Evolutionary conservation across 1,284 basidiomycete species (phyloP).

Genomic region (Sanghuangporus baumii): DNA sequence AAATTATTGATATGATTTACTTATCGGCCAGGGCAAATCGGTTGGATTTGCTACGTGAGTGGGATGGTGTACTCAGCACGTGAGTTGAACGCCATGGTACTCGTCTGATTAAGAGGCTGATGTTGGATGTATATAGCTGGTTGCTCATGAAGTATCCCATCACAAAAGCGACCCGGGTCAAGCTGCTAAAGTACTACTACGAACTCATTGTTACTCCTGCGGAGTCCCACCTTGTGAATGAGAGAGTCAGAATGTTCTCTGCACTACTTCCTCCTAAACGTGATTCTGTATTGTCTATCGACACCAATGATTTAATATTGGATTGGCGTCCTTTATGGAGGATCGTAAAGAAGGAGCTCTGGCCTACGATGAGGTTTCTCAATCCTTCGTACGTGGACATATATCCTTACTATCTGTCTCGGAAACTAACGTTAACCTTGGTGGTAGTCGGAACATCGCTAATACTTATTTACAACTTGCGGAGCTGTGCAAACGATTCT

Average conservation of each 20-base stretch:
- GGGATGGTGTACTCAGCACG: slow-evolving; percentile 73
- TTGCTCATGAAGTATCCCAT: slow-evolving; percentile 79
- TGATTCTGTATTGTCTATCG: slow-evolving; percentile 43
- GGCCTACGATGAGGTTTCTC: slow-evolving; percentile 58
- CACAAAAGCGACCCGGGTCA: slow-evolving; percentile 65
- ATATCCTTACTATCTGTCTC: background rate
- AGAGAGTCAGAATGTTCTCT: slow-evolving; percentile 70
- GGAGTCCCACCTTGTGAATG: slow-evolving; percentile 63
- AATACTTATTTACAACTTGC: slow-evolving; percentile 70
- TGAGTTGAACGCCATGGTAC: slow-evolving; percentile 28
- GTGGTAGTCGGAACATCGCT: slow-evolving; percentile 52
- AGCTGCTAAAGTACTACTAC: slow-evolving; percentile 77
- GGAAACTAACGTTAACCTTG: background rate
- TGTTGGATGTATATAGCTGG: slow-evolving; percentile 49
- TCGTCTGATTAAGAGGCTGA: background rate
- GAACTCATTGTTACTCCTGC: slow-evolving; percentile 71
- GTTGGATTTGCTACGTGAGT: slow-evolving; percentile 64
- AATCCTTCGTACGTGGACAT: slow-evolving; percentile 41
- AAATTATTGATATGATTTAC: slow-evolving; percentile 67
- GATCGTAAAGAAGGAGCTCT: slow-evolving; percentile 65
- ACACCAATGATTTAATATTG: slow-evolving; percentile 64
- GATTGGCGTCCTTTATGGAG: slow-evolving; percentile 74
- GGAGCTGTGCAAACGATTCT: slow-evolving; percentile 67
- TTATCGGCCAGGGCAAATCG: slow-evolving; percentile 75
- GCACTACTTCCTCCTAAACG: slow-evolving; percentile 61